Conservation (phyloP, 2,329 filamentous ascomycete species). For the Pseudogymnoascus verrucosus region DNA sequence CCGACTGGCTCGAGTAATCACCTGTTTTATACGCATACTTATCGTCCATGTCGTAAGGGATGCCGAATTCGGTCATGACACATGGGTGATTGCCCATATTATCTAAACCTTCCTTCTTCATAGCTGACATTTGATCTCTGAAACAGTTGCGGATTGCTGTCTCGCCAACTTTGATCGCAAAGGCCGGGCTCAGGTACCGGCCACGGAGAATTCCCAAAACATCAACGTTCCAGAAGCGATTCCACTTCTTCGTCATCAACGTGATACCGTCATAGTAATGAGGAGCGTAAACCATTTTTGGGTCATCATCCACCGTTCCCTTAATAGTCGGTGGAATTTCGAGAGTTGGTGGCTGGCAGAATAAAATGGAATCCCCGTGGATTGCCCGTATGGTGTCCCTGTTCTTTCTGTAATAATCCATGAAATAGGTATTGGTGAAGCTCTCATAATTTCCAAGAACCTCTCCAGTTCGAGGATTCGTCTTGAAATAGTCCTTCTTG, state of each 20-base stretch:
- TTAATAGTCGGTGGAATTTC: constrained; percentile 87
- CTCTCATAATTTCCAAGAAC: constrained; percentile 64
- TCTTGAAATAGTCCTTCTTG: constrained; percentile 80
- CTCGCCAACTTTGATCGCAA: constrained; percentile 89
- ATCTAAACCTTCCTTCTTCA: constrained; percentile 79
- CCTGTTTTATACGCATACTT: constrained; percentile 93
- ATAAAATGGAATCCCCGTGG: constrained; percentile 75
- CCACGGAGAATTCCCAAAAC: constrained; percentile 87
- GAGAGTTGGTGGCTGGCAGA: constrained; percentile 85
- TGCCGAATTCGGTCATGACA: constrained; percentile 89
- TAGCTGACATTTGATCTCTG: constrained; percentile 73
- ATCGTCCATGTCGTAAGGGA: constrained; percentile 98
- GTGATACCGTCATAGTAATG: constrained; percentile 98
- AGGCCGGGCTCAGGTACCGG: constrained; percentile 77
- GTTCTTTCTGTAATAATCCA: constrained; percentile 76
- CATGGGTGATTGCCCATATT: constrained; percentile 84
- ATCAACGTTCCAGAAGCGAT: constrained; percentile 93
- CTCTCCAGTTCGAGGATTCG: constrained; percentile 65
- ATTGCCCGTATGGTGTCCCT: constrained; percentile 64
- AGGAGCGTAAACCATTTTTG: constrained; percentile 82
- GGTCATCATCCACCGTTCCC: constrained; percentile 80
- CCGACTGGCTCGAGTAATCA: constrained; percentile 85
- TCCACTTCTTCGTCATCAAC: constrained; percentile 97
- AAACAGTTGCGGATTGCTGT: constrained; percentile 91
- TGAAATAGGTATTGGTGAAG: constrained; percentile 87